These are phyloP conservation scores for Amanita polypyramis DNA, from an alignment of 768 basidiomycete species.

Conservation along the genomic window DNA sequence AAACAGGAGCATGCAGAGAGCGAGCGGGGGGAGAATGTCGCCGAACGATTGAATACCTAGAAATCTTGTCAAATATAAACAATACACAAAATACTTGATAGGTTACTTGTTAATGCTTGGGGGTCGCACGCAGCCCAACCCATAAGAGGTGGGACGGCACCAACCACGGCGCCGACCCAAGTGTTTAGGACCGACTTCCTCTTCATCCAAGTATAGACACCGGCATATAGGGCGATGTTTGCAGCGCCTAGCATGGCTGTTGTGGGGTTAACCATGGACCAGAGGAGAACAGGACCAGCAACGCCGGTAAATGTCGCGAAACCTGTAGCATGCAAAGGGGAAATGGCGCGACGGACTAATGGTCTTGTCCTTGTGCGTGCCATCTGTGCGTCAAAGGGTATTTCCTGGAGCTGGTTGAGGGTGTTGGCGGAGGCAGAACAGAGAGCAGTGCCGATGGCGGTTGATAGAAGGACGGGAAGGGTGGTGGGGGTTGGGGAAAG, in stretches of 20 bases:
- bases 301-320: constrained; percentile 75
- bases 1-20: constrained; percentile 78
- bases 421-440: constrained; percentile 92
- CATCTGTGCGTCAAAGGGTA: constrained; percentile 97
- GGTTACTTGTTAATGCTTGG: constrained; percentile 25
- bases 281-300: constrained; percentile 69
- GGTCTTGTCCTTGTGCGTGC: constrained; percentile 81
- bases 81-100: constrained; percentile 51
- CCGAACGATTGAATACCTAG: constrained; percentile 46
- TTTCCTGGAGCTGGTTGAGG: constrained; percentile 89
- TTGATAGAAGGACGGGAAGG: constrained; percentile 74
- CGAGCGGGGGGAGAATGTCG: constrained; percentile 73
- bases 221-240: constrained; percentile 87
- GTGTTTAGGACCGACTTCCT: constrained; percentile 76
- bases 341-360: constrained; percentile 76
- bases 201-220: constrained; percentile 88
- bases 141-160: constrained; percentile 90
- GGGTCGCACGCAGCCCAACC: constrained; percentile 97
- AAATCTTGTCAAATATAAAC: constrained; percentile 39
- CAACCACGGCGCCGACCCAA: constrained; percentile 91
- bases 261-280: constrained; percentile 74
- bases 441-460: constrained; percentile 81
- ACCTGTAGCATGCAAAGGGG: constrained; percentile 70
- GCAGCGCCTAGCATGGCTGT: constrained; percentile 75
- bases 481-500: constrained; percentile 82